Conservation (phyloP, 345 rosid genomes). For the Citrus inodora region DNA sequence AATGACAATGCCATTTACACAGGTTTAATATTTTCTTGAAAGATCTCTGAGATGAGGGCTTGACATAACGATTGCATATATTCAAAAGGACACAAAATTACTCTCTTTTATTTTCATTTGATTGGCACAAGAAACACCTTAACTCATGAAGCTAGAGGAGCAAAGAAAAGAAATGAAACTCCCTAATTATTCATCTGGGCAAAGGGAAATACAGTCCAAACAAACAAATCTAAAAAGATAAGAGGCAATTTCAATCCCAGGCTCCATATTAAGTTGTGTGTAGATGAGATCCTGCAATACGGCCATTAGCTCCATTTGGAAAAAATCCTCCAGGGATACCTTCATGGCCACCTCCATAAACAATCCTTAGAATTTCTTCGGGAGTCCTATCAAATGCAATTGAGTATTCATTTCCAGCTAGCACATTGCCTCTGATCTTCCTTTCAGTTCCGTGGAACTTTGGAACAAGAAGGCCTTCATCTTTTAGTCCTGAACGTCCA, state of each 20-base stretch:
- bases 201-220: background rate
- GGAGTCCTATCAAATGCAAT: constrained; percentile 28
- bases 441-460: constrained; percentile 26
- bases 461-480: constrained; percentile 42
- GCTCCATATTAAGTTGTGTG: background rate
- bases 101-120: background rate
- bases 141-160: too few relatives aligned
- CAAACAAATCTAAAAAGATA: background rate
- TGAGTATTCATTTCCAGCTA: constrained; percentile 31
- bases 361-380: constrained; percentile 29
- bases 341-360: constrained; percentile 34
- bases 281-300: constrained; percentile 22
- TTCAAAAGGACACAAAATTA: background rate
- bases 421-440: constrained; percentile 30
- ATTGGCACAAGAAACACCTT: background rate
- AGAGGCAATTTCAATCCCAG: background rate
- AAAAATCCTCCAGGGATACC: constrained; percentile 33
- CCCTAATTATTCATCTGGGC: background rate
- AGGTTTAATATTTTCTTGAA: background rate
- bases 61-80: background rate
- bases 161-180: too few relatives aligned
- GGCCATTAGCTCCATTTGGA: constrained; percentile 34
- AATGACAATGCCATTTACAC: too few relatives aligned
- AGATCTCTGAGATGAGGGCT: background rate
- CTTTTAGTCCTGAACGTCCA: constrained; percentile 27